Evolutionary conservation across 2,329 filamentous ascomycete genomes (phyloP).

Genomic region (Trichoderma cornu-damae): DNA sequence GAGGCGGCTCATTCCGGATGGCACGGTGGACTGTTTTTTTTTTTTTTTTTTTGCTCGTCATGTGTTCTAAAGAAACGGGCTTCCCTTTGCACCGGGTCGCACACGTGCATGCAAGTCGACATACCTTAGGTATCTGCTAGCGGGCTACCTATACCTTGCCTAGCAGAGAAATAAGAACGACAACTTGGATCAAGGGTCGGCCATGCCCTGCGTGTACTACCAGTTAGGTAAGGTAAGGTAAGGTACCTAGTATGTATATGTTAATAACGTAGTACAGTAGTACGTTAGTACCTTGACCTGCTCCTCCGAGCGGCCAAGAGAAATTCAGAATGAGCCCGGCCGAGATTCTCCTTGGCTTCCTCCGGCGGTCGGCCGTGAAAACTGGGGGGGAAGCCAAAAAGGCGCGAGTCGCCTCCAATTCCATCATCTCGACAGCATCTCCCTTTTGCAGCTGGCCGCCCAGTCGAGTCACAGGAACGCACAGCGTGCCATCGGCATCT

Average conservation of each 20-base stretch:
- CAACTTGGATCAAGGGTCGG: not conserved
- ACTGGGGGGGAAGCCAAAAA: not conserved
- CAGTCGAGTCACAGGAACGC: conserved; percentile 4
- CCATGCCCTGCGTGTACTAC: not conserved
- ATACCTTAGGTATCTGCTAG: no score
- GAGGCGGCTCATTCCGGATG: conserved; percentile 7
- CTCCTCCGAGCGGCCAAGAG: not conserved
- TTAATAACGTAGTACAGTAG: not conserved
- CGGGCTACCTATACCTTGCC: no score
- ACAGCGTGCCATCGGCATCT: not conserved
- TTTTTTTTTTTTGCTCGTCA: no score
- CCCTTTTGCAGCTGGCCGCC: not conserved
- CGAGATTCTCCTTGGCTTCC: conserved; percentile 8
- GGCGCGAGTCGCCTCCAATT: conserved; percentile 3
- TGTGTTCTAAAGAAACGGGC: conserved; percentile 9
- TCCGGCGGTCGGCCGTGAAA: conserved; percentile 17
- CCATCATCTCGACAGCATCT: not conserved
- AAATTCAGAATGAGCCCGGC: conserved; percentile 12
- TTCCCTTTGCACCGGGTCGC: not conserved
- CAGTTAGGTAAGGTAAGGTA: not conserved
- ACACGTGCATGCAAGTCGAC: not conserved
- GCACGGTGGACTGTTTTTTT: not conserved
- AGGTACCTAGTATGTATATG: no score
- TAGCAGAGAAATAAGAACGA: not conserved
- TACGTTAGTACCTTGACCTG: no score